These are phyloP conservation scores for Stagonosporopsis chrysanthemi DNA, from an alignment of 2,329 filamentous ascomycete genomes.

Conservation along the genomic window DNA sequence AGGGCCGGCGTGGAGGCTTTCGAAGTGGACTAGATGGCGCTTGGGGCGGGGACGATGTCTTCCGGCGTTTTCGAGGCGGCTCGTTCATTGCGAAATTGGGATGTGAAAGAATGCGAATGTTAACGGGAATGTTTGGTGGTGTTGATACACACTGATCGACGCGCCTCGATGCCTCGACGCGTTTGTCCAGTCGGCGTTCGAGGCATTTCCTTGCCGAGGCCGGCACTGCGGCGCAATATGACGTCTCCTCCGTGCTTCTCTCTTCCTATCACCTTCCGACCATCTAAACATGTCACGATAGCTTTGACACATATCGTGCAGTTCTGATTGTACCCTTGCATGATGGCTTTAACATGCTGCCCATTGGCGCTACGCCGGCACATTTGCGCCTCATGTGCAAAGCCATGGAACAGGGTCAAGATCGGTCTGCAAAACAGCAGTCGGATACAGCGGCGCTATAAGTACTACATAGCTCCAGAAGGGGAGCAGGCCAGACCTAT, in stretches of 20 bases:
- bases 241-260: constrained; percentile 34
- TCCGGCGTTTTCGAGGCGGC: constrained; percentile 46
- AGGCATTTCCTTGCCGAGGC: constrained; percentile 32
- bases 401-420: constrained; percentile 25
- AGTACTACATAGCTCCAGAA: constrained; percentile 46
- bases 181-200: constrained; percentile 23
- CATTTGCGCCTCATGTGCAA: constrained; percentile 38
- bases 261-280: constrained; percentile 7
- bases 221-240: constrained; percentile 39
- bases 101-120: neutral
- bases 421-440: constrained; percentile 44
- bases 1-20: constrained; percentile 45
- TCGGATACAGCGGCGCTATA: constrained; percentile 46
- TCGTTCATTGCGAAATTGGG: constrained; percentile 36
- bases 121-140: constrained; percentile 10
- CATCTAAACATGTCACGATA: constrained; percentile 13
- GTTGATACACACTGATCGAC: constrained; percentile 23
- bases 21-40: constrained; percentile 35
- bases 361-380: constrained; percentile 31
- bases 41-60: constrained; percentile 40
- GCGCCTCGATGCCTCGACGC: constrained; percentile 39
- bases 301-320: neutral
- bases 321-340: neutral
- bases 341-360: constrained; percentile 9
- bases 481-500: constrained; percentile 51